Conservation (phyloP, 2,329 filamentous ascomycete genomes). For the Amylocarpus encephaloides region DNA sequence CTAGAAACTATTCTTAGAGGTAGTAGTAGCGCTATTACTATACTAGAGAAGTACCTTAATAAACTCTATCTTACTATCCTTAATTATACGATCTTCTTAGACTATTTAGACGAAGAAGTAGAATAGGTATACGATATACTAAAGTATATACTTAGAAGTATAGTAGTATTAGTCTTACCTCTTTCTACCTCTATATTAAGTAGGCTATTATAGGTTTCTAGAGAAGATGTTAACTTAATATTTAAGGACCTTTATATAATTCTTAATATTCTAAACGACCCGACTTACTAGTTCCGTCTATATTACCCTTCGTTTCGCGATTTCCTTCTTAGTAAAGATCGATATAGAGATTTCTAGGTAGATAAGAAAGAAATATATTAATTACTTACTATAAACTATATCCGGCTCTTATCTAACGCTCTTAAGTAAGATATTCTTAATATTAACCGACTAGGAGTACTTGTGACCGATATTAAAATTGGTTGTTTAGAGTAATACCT, state of each 20-base stretch:
- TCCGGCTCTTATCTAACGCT: conserved; percentile 26
- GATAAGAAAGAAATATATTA: conserved; percentile 8
- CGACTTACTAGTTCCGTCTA: conserved; percentile 10
- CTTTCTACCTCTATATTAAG: conserved; percentile 7
- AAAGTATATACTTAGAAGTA: conserved; percentile 10
- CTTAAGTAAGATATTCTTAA: conserved; percentile 15
- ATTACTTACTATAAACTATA: conserved; percentile 3
- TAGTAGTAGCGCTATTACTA: neutral
- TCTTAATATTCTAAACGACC: conserved; percentile 20
- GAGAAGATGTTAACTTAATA: conserved; percentile 2
- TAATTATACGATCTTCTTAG: conserved; percentile 2
- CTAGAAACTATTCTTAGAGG: conserved; percentile 7
- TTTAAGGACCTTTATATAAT: conserved; percentile 24
- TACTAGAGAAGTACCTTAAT: conserved; percentile 11
- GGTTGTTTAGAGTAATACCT: too few relatives aligned
- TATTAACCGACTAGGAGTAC: neutral
- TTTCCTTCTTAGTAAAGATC: conserved; percentile 10
- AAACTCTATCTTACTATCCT: conserved; percentile 14
- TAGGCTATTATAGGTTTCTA: conserved; percentile 3
- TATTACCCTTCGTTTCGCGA: conserved; percentile 14
- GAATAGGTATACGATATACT: conserved; percentile 7
- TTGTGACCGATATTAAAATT: conserved; percentile 7
- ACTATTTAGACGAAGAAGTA: conserved; percentile 8
- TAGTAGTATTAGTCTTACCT: conserved; percentile 8
- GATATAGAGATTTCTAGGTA: conserved; percentile 9